Conservation (phyloP, 345 rosid species). For the Brassica napus region DNA sequence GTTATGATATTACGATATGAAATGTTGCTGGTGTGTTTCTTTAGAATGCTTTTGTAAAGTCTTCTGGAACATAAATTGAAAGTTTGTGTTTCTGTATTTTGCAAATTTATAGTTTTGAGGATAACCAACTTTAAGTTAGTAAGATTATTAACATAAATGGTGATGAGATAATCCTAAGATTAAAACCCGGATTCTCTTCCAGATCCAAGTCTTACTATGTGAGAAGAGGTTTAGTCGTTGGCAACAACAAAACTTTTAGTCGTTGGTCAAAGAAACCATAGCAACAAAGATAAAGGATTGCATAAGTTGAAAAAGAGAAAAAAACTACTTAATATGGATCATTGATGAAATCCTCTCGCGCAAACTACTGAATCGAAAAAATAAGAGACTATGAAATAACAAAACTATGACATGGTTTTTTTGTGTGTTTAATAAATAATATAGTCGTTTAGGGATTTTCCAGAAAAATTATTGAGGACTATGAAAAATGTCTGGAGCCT, state of each 20-base stretch:
- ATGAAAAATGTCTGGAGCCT: too few species aligned
- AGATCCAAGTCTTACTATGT: neutral
- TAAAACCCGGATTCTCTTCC: neutral
- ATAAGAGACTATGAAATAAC: too few species aligned
- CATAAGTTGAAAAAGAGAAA: too few species aligned
- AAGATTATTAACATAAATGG: neutral
- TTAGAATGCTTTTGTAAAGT: conserved; percentile 18
- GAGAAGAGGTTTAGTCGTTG: neutral
- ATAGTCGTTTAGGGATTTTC: too few species aligned
- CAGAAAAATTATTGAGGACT: too few species aligned
- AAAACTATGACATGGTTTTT: too few species aligned
- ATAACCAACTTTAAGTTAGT: neutral
- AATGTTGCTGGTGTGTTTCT: neutral
- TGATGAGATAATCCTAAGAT: neutral
- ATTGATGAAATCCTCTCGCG: too few species aligned
- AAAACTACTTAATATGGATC: too few species aligned
- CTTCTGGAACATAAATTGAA: conserved; percentile 30
- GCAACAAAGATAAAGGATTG: too few species aligned
- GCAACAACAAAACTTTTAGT: neutral
- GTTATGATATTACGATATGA: conserved; percentile 37
- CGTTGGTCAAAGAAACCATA: too few species aligned
- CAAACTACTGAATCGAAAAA: too few species aligned
- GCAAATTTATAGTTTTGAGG: neutral
- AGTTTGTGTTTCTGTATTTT: conserved; percentile 25
- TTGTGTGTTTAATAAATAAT: too few species aligned